Evolutionary conservation across 805 yeast genomes (phyloP).

Genomic region (Kuraishia borneana): DNA sequence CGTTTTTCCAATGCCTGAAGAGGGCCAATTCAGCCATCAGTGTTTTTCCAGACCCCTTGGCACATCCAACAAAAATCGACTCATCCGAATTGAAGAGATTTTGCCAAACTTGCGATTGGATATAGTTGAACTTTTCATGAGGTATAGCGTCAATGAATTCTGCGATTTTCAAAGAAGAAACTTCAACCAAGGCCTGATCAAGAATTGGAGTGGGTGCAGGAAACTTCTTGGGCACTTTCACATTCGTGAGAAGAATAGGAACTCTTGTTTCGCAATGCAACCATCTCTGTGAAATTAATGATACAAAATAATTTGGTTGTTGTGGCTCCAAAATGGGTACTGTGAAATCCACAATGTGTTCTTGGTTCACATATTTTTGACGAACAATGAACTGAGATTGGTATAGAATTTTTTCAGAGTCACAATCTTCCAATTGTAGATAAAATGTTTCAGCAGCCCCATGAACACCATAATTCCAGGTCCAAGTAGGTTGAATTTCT

Average conservation of each 20-base stretch:
- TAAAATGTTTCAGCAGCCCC: conserved; percentile 56
- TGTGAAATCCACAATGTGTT: conserved; percentile 52
- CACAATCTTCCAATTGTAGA: conserved; percentile 69
- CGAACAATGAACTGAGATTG: conserved; percentile 42
- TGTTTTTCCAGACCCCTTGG: conserved; percentile 73
- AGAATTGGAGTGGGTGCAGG: conserved; percentile 50
- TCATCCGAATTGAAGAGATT: conserved; percentile 45
- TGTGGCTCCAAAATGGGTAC: conserved; percentile 46
- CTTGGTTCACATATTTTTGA: conserved; percentile 35
- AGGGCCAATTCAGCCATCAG: conserved; percentile 63
- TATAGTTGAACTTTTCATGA: conserved; percentile 49
- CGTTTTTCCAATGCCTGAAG: conserved; percentile 59
- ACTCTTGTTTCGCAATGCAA: conserved; percentile 55
- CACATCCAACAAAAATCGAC: conserved; percentile 54
- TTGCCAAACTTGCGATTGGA: conserved; percentile 65
- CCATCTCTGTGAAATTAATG: conserved; percentile 78
- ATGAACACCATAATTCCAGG: conserved; percentile 62
- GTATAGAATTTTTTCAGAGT: conserved; percentile 66
- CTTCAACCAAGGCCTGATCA: conserved; percentile 39
- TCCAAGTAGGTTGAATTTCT: conserved; percentile 62
- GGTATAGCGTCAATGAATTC: conserved; percentile 36
- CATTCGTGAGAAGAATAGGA: conserved; percentile 43
- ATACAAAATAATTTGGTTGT: conserved; percentile 63
- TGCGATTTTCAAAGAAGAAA: conserved; percentile 31
- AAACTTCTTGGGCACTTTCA: conserved; percentile 51